These are phyloP conservation scores for Setaria italica DNA, from an alignment of 202 grass and related monocot genomes.

Conservation along the genomic window DNA sequence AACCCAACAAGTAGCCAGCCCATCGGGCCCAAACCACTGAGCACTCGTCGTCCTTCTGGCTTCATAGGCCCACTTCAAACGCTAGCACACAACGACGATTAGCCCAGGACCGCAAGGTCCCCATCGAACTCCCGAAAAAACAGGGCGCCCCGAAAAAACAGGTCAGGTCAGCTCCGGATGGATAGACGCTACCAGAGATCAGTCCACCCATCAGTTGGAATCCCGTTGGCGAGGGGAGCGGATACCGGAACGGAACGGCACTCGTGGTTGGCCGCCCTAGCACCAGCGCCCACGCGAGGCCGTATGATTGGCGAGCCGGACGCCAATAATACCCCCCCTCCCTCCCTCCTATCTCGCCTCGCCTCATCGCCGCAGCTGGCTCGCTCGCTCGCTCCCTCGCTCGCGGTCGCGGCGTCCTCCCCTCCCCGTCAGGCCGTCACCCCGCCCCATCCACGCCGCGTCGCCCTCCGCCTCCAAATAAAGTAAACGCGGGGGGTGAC, in stretches of 20 bases:
- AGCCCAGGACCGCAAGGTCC: too few species aligned
- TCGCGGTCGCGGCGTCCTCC: constrained; percentile 25
- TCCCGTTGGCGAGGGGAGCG: not conserved
- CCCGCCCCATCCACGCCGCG: constrained; percentile 37
- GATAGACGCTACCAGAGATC: not conserved
- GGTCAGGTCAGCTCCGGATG: too few species aligned
- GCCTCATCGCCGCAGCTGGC: constrained; percentile 43
- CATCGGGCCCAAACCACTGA: too few species aligned
- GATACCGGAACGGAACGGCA: not conserved
- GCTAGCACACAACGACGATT: not conserved
- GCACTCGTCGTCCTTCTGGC: too few species aligned
- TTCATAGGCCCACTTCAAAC: too few species aligned
- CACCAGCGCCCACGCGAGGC: constrained; percentile 5
- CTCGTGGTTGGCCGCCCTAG: not conserved
- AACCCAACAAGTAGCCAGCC: too few species aligned
- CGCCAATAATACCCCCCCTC: constrained; percentile 38
- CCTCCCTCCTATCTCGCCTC: not conserved
- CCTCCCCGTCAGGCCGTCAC: not conserved
- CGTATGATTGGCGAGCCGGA: constrained; percentile 44
- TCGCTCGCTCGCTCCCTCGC: not conserved
- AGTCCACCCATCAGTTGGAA: constrained; percentile 1
- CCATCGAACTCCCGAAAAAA: not conserved
- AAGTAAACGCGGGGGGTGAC: constrained; percentile 43
- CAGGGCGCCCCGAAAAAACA: not conserved
- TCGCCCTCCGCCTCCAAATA: constrained; percentile 51